These are phyloP conservation scores for Syzygium malaccense DNA, from an alignment of 441 rosid species.

Conservation along the genomic window DNA sequence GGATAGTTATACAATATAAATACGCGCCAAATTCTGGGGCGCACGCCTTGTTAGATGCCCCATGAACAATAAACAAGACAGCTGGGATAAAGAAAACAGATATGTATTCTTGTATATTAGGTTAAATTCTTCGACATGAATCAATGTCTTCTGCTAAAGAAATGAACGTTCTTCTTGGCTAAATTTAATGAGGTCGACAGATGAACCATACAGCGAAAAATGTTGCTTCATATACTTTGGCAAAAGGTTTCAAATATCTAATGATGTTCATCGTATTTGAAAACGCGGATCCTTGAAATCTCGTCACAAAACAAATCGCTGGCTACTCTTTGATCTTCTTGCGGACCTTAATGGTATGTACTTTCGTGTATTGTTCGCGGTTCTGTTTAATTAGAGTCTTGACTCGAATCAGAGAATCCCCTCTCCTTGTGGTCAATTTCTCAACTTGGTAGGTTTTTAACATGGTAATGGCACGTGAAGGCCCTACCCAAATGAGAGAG, in stretches of 20 bases:
- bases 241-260: not conserved
- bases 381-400: not conserved
- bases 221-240: not conserved
- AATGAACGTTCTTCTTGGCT: not conserved
- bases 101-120: not conserved
- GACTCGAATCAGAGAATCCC: not conserved
- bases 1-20: not conserved
- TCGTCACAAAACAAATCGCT: not conserved
- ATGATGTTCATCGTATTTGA: rapidly evolving
- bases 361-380: not conserved
- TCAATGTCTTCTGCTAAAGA: rapidly evolving
- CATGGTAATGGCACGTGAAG: not conserved
- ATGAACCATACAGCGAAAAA: not conserved
- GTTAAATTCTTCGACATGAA: not conserved
- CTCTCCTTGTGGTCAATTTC: not conserved
- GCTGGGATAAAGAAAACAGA: not conserved
- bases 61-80: not conserved
- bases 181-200: rapidly evolving
- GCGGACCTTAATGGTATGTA: not conserved
- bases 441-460: not conserved
- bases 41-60: not conserved
- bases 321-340: not conserved
- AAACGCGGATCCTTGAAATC: not conserved
- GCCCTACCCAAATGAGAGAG: not conserved
- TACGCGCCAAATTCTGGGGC: not conserved